Conservation (phyloP, 2,329 filamentous ascomycete genomes). For the Fonsecaea pedrosoi region DNA sequence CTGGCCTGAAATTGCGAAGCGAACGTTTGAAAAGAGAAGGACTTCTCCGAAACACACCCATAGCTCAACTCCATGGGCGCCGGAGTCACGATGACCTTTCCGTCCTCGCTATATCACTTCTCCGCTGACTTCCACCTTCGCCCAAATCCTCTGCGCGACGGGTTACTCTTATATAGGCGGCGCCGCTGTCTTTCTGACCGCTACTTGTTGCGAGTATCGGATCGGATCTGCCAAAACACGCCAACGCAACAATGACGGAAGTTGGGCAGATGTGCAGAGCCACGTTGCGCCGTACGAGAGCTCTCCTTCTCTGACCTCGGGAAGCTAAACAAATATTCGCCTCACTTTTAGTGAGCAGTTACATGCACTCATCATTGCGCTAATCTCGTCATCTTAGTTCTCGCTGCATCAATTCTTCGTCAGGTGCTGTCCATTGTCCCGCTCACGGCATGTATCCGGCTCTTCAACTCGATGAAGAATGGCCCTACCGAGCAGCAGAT, state of each 20-base stretch:
- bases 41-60: constrained; percentile 9
- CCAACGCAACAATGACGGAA: constrained; percentile 37
- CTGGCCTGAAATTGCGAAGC: neutral
- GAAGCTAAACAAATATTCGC: constrained; percentile 34
- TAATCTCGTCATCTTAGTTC: constrained; percentile 23
- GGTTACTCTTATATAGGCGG: constrained; percentile 31
- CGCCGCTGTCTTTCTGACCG: constrained; percentile 28
- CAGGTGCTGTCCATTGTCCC: constrained; percentile 29
- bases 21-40: neutral
- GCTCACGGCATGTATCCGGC: constrained; percentile 15
- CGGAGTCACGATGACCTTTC: constrained; percentile 10
- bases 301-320: constrained; percentile 23
- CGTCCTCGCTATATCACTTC: constrained; percentile 4
- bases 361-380: constrained; percentile 21
- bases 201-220: constrained; percentile 25
- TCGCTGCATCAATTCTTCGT: constrained; percentile 26
- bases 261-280: constrained; percentile 36
- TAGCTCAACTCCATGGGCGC: neutral
- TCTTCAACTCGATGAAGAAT: constrained; percentile 9
- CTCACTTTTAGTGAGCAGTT: constrained; percentile 33
- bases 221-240: constrained; percentile 29
- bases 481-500: constrained; percentile 11
- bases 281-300: constrained; percentile 35
- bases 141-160: constrained; percentile 3
- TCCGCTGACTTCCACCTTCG: constrained; percentile 5